Evolutionary conservation across 2,329 filamentous ascomycete species (phyloP), one percentile per base, ranked within the genome.

Genomic region (Sporothrix phasma): DNA sequence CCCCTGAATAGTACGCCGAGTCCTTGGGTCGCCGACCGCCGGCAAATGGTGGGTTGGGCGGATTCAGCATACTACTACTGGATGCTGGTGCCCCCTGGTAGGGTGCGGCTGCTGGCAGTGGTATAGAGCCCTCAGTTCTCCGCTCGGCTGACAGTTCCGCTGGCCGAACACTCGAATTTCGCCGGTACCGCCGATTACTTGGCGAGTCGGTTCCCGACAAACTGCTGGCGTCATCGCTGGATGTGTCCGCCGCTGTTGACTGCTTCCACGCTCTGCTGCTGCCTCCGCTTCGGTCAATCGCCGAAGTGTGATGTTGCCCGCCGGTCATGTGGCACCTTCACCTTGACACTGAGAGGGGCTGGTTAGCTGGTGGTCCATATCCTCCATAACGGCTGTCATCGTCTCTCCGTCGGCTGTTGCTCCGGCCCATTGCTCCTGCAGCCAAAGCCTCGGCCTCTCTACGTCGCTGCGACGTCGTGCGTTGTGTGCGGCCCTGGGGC

Each of bases 291-390:
- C 84, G 0, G 85, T 86, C 26, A 87, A 74, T 41, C 83, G 78
- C 43, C 84, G 80, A 47, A 88, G 74, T 15, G 84, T 88, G 64
- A 88, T 80, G 67, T 85, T 85, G 66, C 81, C 77, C 65, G 84
- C 81, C 78, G 79, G 69, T 87, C 84, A 67, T 85, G 81, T 67
- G 85, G 81, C 54, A 86, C 77, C 69, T 81, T 83, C 64, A 87
- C 74, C 71, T 83, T 85, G 64, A 87, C 80, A 31, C 47, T 56
- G 13, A 69, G 81, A 83, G 84, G 3, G 81, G 77, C 37, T 78
- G 76, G 69, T 78, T 80, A 5, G 73, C 72, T 5, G 74, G 63
- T 46, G 63, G 60, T 4, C 56, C 41, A 41, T 64, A 62, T 0
- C 46, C 49, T 3, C 19, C 39, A 11, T 60, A 51, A 6, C 64